phyloP scores from a whole-genome alignment of 2,329 filamentous ascomycete species.

The Spiromastix sp. region DNA sequence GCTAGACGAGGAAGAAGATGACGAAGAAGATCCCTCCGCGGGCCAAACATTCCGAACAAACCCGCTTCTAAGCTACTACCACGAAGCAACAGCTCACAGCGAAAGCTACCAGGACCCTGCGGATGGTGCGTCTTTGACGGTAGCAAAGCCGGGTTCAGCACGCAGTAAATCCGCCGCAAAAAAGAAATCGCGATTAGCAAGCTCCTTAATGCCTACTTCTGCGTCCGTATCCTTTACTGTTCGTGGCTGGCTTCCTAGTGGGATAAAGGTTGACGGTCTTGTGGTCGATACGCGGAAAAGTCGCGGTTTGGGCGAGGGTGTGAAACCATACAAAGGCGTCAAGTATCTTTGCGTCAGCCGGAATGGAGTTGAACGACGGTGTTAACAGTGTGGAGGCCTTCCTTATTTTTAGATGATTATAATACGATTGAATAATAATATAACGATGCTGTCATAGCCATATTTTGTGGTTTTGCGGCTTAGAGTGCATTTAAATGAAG shows the following conservation, averaged over 20 bases:
- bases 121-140: too few species aligned
- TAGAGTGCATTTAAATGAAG: too few species aligned
- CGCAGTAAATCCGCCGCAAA: constrained; percentile 13
- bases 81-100: too few species aligned
- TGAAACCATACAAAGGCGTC: constrained; percentile 95
- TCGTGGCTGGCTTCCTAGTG: constrained; percentile 55
- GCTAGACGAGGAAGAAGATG: constrained; percentile 38
- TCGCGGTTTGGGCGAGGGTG: constrained; percentile 70
- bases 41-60: constrained; percentile 16
- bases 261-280: constrained; percentile 52
- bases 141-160: too few species aligned
- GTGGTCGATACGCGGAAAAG: constrained; percentile 66
- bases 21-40: constrained; percentile 21
- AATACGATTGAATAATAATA: too few species aligned
- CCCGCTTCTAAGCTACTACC: constrained; percentile 36
- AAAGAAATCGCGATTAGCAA: constrained; percentile 13
- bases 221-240: constrained; percentile 57
- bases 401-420: not conserved
- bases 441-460: too few species aligned
- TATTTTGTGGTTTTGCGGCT: too few species aligned
- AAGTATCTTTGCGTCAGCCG: constrained; percentile 78
- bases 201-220: constrained; percentile 69
- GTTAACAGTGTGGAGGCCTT: too few species aligned
- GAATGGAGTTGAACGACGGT: constrained; percentile 41
- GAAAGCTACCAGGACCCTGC: constrained; percentile 20